A percentile compares a stretch with the other conserved stretches of the same genome.
Evolutionary conservation across 148 eudicot species (phyloP).

Genomic region (Oxyria digyna): DNA sequence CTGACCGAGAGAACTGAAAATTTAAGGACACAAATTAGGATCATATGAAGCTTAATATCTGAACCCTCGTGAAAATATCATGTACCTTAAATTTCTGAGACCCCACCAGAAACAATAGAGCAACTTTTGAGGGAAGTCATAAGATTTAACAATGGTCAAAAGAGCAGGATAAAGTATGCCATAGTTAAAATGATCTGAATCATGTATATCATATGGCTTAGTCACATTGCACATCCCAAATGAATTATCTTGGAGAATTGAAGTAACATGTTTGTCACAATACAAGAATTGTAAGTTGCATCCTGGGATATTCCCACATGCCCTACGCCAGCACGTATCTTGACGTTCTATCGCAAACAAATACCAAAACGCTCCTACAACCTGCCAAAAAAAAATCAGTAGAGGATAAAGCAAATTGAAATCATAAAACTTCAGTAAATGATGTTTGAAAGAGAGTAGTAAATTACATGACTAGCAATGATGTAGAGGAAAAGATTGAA

Average conservation of each 20-base stretch:
- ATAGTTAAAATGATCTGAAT: slow-evolving; percentile 30
- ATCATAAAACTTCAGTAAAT: not conserved
- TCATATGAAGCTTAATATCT: not conserved
- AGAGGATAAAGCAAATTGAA: not conserved
- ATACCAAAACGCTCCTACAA: slow-evolving; percentile 79
- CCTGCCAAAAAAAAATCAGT: slow-evolving; percentile 38
- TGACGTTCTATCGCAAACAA: slow-evolving; percentile 51
- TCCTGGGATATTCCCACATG: slow-evolving; percentile 17
- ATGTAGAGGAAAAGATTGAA: slow-evolving; percentile 71
- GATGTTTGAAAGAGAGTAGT: not conserved
- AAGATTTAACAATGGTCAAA: slow-evolving; percentile 32
- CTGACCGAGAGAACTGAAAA: slow-evolving; percentile 67
- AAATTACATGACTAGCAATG: slow-evolving; percentile 90
- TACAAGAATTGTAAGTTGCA: slow-evolving; percentile 23
- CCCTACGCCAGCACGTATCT: slow-evolving; percentile 44
- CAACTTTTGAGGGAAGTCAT: slow-evolving; percentile 39
- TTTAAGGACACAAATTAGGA: not conserved
- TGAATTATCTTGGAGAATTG: not conserved
- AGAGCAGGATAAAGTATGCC: slow-evolving; percentile 69
- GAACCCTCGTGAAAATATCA: too few relatives aligned
- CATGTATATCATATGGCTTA: not conserved
- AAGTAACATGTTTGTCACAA: slow-evolving; percentile 18
- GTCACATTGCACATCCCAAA: not conserved
- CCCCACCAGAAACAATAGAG: slow-evolving; percentile 96
- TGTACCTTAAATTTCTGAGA: slow-evolving; percentile 58